These are phyloP conservation scores for Suillus plorans DNA, from an alignment of 768 basidiomycete species.

Conservation along the genomic window DNA sequence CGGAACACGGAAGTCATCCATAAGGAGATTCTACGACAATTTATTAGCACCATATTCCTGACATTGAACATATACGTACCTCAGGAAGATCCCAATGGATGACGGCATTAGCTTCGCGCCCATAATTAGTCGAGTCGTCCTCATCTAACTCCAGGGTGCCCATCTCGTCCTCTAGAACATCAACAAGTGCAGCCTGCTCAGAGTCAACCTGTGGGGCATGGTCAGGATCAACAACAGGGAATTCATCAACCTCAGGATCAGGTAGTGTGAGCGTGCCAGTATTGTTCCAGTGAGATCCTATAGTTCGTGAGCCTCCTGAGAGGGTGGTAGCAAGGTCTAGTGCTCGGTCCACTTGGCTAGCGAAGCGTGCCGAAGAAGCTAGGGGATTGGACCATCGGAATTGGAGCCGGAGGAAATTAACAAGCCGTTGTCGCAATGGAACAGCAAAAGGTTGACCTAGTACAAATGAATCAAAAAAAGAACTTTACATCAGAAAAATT, in stretches of 20 bases:
- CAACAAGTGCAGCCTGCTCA: background rate
- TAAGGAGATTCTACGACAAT: background rate
- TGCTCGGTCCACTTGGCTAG: constrained; percentile 12
- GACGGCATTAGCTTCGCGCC: background rate
- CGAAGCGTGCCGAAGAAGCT: constrained; percentile 9
- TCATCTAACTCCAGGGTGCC: background rate
- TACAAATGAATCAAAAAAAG: background rate
- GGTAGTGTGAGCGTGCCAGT: background rate
- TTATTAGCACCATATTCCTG: background rate
- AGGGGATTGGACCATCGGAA: constrained; percentile 20
- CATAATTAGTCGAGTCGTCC: background rate
- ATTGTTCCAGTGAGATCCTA: background rate
- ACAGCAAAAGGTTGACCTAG: background rate
- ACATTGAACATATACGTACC: background rate
- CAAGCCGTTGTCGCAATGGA: background rate
- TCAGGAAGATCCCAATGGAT: background rate
- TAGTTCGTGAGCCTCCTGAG: background rate
- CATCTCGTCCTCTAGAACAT: background rate
- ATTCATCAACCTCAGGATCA: background rate
- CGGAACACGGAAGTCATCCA: background rate
- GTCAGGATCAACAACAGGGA: background rate
- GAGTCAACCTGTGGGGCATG: background rate
- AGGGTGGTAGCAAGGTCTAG: constrained; percentile 3
- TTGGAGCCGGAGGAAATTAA: background rate
- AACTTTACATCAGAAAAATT: background rate